These are phyloP conservation scores for Cyberlindnera maclurae DNA, from an alignment of 805 yeast species.

Conservation along the genomic window DNA sequence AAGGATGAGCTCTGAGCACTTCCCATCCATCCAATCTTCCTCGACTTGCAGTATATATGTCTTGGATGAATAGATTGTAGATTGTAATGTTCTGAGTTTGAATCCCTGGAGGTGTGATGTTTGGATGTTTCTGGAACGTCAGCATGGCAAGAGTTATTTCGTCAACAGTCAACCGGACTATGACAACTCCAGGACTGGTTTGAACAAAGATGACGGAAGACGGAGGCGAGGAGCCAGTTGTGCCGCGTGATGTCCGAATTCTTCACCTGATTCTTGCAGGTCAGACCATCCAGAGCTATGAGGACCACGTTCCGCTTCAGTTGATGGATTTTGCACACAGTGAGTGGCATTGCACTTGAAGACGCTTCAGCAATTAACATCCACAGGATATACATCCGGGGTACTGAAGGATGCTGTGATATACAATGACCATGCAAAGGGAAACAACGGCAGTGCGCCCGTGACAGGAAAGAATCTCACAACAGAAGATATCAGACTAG, in stretches of 20 bases:
- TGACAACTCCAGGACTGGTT: too few species aligned
- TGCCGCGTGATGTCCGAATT: conserved; percentile 86
- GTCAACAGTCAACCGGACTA: too few species aligned
- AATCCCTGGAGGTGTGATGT: too few species aligned
- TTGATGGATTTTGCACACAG: conserved; percentile 93
- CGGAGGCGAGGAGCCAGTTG: conserved; percentile 24
- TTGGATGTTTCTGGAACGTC: too few species aligned
- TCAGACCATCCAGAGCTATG: conserved; percentile 84
- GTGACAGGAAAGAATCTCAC: conserved; percentile 43
- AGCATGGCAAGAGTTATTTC: too few species aligned
- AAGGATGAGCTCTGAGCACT: conserved; percentile 30
- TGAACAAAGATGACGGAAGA: background rate
- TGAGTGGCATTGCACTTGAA: conserved; percentile 18
- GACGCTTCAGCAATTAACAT: conserved; percentile 1
- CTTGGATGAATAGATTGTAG: too few species aligned
- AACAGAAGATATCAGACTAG: conserved; percentile 86
- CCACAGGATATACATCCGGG: conserved; percentile 67
- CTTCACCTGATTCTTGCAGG: conserved; percentile 88
- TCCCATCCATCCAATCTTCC: too few species aligned
- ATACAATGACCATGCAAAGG: conserved; percentile 75
- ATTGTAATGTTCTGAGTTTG: too few species aligned
- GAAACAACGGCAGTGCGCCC: conserved; percentile 26
- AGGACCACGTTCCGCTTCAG: conserved; percentile 93
- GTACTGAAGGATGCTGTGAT: conserved; percentile 84
- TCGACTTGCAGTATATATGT: too few species aligned